These are phyloP conservation scores for Rhizopogon rudus DNA, from an alignment of 768 basidiomycete species.

Conservation along the genomic window DNA sequence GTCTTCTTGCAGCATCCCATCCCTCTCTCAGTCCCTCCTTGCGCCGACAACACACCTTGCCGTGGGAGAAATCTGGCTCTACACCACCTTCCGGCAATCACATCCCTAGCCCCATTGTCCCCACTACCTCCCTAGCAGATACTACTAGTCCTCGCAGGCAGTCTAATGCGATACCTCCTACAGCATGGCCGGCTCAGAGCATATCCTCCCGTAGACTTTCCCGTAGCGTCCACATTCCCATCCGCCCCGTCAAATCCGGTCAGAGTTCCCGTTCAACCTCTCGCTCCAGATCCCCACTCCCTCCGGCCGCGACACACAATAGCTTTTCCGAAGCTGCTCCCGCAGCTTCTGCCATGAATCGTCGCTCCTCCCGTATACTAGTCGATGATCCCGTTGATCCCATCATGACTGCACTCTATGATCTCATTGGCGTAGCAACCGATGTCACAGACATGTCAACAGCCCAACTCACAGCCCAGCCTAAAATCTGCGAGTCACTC, in stretches of 20 bases:
- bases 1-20: constrained; percentile 59
- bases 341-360: constrained; percentile 44
- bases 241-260: constrained; percentile 61
- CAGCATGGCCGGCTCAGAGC: constrained; percentile 52
- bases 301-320: constrained; percentile 57
- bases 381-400: constrained; percentile 85
- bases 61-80: constrained; percentile 53
- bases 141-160: constrained; percentile 63
- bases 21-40: constrained; percentile 65
- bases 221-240: constrained; percentile 74
- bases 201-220: constrained; percentile 77
- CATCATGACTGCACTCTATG: constrained; percentile 86
- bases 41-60: constrained; percentile 59
- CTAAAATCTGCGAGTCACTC: constrained; percentile 79
- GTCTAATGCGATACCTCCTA: constrained; percentile 40
- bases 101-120: constrained; percentile 57
- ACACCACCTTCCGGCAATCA: constrained; percentile 53
- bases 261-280: constrained; percentile 93
- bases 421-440: constrained; percentile 88
- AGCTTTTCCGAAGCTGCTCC: constrained; percentile 56
- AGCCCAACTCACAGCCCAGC: constrained; percentile 76
- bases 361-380: constrained; percentile 77
- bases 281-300: constrained; percentile 89
- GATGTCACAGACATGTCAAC: constrained; percentile 91
- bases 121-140: constrained; percentile 58